phyloP scores from a whole-genome alignment of 2,329 filamentous ascomycete genomes.

The Microcera coccophila region DNA sequence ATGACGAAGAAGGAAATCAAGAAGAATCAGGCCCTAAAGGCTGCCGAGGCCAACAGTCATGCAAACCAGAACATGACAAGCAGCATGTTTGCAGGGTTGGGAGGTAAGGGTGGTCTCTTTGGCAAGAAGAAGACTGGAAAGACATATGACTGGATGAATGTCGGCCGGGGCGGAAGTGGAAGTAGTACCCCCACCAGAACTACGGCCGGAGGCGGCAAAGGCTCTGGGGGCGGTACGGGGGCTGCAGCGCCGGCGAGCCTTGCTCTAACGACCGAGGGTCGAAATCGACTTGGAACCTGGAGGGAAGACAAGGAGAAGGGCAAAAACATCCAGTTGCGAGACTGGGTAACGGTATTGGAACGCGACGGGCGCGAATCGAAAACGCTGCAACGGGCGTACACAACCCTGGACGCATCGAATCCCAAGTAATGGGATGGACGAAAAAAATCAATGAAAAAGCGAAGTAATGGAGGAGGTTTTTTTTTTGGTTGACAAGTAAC shows the following conservation, averaged over 20 bases:
- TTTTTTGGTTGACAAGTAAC: too few relatives aligned
- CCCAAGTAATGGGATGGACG: slow-evolving; percentile 31
- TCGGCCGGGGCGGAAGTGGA: slow-evolving; percentile 48
- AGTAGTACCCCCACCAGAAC: slow-evolving; percentile 47
- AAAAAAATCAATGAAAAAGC: slow-evolving; percentile 6
- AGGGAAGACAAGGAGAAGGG: slow-evolving; percentile 76
- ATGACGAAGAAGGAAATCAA: slow-evolving; percentile 83
- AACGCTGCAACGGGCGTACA: slow-evolving; percentile 57
- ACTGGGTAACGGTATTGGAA: slow-evolving; percentile 77
- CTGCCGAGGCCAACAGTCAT: slow-evolving; percentile 73
- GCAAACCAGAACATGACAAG: slow-evolving; percentile 81
- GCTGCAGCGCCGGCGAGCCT: slow-evolving; percentile 31
- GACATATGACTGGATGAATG: slow-evolving; percentile 73
- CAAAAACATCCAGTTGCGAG: slow-evolving; percentile 75
- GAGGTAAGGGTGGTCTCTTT: slow-evolving; percentile 54
- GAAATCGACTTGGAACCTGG: slow-evolving; percentile 67
- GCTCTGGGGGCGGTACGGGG: slow-evolving; percentile 25
- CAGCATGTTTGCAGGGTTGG: slow-evolving; percentile 64
- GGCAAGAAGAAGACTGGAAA: slow-evolving; percentile 60
- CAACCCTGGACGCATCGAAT: slow-evolving; percentile 48
- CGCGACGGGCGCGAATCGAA: slow-evolving; percentile 66
- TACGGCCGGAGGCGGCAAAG: slow-evolving; percentile 32
- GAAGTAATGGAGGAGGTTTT: slow-evolving; percentile 16
- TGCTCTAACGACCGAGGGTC: slow-evolving; percentile 53
- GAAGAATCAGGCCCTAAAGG: slow-evolving; percentile 71